Base-by-base conservation (phyloP, 139 green algal species). In the Volvox reticuliferus region DNA sequence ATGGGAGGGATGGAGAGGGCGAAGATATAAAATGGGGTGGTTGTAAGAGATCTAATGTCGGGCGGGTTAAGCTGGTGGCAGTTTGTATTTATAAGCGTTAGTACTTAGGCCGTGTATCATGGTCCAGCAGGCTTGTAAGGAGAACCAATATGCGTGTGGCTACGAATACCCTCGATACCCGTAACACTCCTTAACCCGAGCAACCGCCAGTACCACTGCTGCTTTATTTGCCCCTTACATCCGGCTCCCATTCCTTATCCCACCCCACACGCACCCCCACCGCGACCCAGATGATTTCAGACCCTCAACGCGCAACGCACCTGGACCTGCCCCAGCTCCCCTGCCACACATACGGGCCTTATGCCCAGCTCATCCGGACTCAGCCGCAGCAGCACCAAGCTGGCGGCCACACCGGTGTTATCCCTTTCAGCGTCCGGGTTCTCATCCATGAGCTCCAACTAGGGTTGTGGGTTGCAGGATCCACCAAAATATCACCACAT, bases 291-390 rank as follows among this genome's bases (percentile, higher is more conserved):
- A 9, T 55, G 9, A 55, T 5, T 5, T 55, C 44, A 55, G 9
- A n/a, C 62, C 65, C 21, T 28, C 9, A 24, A 73, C 65, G 65
- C 65, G 65, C 65, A 28, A 16, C 35, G 32, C 86, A 91, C 85
- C 68, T 81, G 33, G 30, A 84, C 82, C 35, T 30, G 68, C 62
- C 78, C 84, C 69, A 95, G 90, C 63, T 65, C 61, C 16, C 94
- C 93, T 17, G 91, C 75, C 44, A 97, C 83, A 32, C 93, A 88
- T 12, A 97, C 80, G 24, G 94, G 91, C 35, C 94, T 84, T 82
- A 94, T 93, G 32, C 94, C 95, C 63, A 98, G 90, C 86, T 98
- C 96, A 17, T 97, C 96, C 44, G 92, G 93, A 22, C 91, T 89
- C 55, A 98, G 88, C 71, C 95, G 91, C 82, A 98, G 87, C 79